phyloP scores from a whole-genome alignment of 352 stramenopile genomes.

The Globisporangium acanthophoron region DNA sequence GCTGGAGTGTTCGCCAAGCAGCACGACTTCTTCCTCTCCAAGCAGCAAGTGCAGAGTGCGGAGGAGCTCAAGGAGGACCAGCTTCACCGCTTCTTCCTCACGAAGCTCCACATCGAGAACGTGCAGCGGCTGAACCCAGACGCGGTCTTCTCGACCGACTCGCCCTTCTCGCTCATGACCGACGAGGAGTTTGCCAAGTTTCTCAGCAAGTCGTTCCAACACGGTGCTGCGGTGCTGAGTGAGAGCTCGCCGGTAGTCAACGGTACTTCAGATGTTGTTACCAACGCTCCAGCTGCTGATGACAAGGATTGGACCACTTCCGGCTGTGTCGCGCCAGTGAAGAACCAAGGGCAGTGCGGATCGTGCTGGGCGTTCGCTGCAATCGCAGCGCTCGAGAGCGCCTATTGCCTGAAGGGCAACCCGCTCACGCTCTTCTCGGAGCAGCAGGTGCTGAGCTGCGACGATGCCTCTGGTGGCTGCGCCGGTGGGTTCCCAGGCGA shows the following conservation, averaged over 20 bases:
- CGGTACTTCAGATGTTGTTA: conserved; percentile 13
- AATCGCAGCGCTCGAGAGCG: conserved; percentile 88
- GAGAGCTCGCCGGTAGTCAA: conserved; percentile 7
- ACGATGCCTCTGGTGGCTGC: conserved; percentile 79
- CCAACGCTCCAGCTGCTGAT: conserved; percentile 19
- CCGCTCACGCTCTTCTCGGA: conserved; percentile 85
- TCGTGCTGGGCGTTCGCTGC: conserved; percentile 98
- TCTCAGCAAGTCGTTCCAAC: conserved; percentile 36
- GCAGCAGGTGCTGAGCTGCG: conserved; percentile 92
- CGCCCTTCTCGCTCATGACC: conserved; percentile 70
- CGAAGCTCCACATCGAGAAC: conserved; percentile 55
- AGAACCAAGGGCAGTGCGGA: conserved; percentile 96
- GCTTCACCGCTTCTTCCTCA: conserved; percentile 51
- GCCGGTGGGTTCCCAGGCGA: conserved; percentile 86
- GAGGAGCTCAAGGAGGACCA: conserved; percentile 28
- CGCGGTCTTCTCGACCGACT: conserved; percentile 57
- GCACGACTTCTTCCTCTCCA: conserved; percentile 29
- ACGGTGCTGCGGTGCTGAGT: conserved; percentile 2
- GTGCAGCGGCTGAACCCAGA: conserved; percentile 45
- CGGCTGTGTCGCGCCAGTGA: conserved; percentile 66
- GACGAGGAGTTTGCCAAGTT: conserved; percentile 60
- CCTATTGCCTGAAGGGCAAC: conserved; percentile 74
- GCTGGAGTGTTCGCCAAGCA: conserved; percentile 41
- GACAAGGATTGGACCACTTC: conserved; percentile 61
- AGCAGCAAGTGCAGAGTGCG: conserved; percentile 8